Percentiles rank a stretch among this genome's conserved stretches.
Evolutionary conservation across 108 stramenopile species (phyloP).

Genomic region (Mediolabrus comicus): DNA sequence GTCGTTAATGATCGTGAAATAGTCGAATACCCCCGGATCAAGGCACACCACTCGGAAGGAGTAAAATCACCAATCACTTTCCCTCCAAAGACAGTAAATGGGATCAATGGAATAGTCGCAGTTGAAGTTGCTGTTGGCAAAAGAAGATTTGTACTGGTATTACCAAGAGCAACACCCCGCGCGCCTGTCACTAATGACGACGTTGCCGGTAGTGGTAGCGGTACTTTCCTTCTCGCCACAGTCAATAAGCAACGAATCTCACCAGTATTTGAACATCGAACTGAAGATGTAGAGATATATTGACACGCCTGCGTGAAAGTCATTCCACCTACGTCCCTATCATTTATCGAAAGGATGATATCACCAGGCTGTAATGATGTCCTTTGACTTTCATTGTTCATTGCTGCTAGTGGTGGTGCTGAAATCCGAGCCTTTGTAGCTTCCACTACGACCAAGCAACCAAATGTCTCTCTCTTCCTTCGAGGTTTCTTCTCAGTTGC

Average conservation of each 20-base stretch:
- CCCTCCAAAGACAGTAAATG: constrained; percentile 15
- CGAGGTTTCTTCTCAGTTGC: constrained; percentile 7
- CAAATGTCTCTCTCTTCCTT: constrained; percentile 53
- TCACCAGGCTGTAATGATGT: constrained; percentile 53
- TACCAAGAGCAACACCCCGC: neutral
- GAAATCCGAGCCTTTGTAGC: constrained; percentile 37
- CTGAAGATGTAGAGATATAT: constrained; percentile 38
- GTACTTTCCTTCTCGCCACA: constrained; percentile 22
- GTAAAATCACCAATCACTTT: constrained; percentile 30
- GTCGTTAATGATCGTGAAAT: constrained; percentile 17
- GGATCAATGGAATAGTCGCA: neutral
- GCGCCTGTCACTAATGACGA: neutral
- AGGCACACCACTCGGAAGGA: constrained; percentile 15
- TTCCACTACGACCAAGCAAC: constrained; percentile 59
- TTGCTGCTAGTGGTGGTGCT: neutral
- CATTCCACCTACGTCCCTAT: constrained; percentile 41
- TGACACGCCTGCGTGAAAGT: constrained; percentile 58
- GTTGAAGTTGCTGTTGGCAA: neutral
- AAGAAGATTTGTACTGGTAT: neutral
- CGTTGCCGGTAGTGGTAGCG: neutral
- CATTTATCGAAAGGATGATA: constrained; percentile 66
- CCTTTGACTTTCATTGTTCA: neutral
- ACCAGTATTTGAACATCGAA: neutral
- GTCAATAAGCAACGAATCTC: constrained; percentile 19
- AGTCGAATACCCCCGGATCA: constrained; percentile 14